These are phyloP conservation scores for Lachnellula hyalina DNA, from an alignment of 2,329 filamentous ascomycete species.

Conservation along the genomic window DNA sequence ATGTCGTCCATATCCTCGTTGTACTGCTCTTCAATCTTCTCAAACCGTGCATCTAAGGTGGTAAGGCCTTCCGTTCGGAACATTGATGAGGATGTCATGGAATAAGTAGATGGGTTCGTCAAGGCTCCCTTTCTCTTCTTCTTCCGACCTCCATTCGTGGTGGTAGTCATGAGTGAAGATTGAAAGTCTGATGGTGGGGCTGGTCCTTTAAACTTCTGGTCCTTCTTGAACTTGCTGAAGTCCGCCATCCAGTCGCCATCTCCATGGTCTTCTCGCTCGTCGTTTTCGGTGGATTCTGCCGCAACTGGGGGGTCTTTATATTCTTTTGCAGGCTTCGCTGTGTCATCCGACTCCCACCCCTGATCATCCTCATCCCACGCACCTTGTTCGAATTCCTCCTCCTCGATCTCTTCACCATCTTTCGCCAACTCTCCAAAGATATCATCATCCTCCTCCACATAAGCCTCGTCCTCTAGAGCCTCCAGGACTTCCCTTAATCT, in stretches of 20 bases:
- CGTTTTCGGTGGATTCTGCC: slow-evolving; percentile 42
- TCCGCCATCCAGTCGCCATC: slow-evolving; percentile 85
- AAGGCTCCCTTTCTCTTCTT: slow-evolving; percentile 96
- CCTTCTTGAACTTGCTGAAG: slow-evolving; percentile 91
- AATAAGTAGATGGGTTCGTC: slow-evolving; percentile 81
- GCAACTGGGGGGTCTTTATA: slow-evolving; percentile 37
- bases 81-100: slow-evolving; percentile 85
- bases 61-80: slow-evolving; percentile 82
- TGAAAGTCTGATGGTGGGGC: slow-evolving; percentile 52
- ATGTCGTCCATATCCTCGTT: slow-evolving; percentile 57
- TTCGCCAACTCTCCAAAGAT: slow-evolving; percentile 71
- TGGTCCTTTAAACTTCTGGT: slow-evolving; percentile 50
- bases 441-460: slow-evolving; percentile 78
- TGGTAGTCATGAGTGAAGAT: slow-evolving; percentile 68
- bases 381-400: slow-evolving; percentile 70
- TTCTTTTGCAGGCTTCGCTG: slow-evolving; percentile 65
- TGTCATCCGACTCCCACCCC: slow-evolving; percentile 94
- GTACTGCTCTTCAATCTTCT: slow-evolving; percentile 81
- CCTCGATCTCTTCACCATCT: slow-evolving; percentile 68
- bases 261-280: slow-evolving; percentile 53
- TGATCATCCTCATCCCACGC: slow-evolving; percentile 59
- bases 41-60: slow-evolving; percentile 84
- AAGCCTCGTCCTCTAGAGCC: slow-evolving; percentile 91
- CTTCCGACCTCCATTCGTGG: slow-evolving; percentile 69
- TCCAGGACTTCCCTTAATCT: slow-evolving; percentile 85